Evolutionary conservation across 768 basidiomycete genomes (phyloP).

Genomic region (Crassisporium funariophilum): DNA sequence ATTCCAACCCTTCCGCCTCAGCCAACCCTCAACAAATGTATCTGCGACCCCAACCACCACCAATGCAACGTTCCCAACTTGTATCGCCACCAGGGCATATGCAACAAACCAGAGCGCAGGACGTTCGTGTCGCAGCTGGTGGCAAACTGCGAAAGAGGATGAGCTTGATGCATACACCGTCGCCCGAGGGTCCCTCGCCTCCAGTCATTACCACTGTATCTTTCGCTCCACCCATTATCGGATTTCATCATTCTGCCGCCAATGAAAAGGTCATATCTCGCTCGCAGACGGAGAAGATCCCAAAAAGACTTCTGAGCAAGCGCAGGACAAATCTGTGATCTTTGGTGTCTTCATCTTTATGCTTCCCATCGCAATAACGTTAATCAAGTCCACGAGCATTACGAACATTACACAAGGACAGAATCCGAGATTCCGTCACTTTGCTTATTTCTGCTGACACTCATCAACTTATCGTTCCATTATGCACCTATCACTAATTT

Average conservation of each 20-base stretch:
- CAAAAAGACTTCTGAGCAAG: slow-evolving; percentile 46
- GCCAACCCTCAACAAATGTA: neutral
- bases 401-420: too few species aligned
- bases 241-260: slow-evolving; percentile 13
- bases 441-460: too few species aligned
- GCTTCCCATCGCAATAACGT: neutral
- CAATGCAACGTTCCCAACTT: slow-evolving; percentile 12
- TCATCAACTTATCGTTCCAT: too few species aligned
- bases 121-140: slow-evolving; percentile 19
- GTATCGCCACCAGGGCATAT: too few species aligned
- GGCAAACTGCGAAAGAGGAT: slow-evolving; percentile 33
- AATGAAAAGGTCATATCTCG: slow-evolving; percentile 15
- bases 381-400: too few species aligned
- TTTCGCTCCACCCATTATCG: slow-evolving; percentile 32
- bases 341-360: neutral
- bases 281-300: slow-evolving; percentile 22
- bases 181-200: slow-evolving; percentile 14
- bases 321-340: slow-evolving; percentile 37
- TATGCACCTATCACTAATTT: too few species aligned
- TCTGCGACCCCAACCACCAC: slow-evolving; percentile 4
- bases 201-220: slow-evolving; percentile 30
- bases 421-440: too few species aligned
- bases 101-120: slow-evolving; percentile 19
- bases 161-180: slow-evolving; percentile 22
- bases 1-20: neutral